Conservation (phyloP, 2,329 filamentous ascomycete species). For the Cytospora mali region DNA sequence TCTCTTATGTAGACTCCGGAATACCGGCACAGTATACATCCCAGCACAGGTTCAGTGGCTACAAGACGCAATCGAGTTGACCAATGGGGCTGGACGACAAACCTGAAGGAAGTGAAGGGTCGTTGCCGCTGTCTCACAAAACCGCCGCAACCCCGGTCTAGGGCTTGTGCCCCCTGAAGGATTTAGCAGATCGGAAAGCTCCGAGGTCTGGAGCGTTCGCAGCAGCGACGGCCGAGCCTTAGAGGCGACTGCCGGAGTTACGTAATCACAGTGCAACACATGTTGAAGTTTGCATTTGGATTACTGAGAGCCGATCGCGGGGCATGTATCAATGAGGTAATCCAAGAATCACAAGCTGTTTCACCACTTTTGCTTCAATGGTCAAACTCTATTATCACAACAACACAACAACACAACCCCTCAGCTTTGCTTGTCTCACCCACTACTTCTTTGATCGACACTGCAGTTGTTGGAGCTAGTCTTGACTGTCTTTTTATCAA, state of each 20-base stretch:
- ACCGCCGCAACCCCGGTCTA: slow-evolving; percentile 15
- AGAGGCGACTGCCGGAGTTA: background rate
- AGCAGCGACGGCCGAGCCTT: background rate
- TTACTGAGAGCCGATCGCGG: slow-evolving; percentile 13
- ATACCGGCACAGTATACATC: no score
- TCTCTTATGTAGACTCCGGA: no score
- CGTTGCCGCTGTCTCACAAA: slow-evolving; percentile 24
- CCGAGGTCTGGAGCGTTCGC: slow-evolving; percentile 3
- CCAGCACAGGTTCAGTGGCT: no score
- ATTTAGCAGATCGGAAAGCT: slow-evolving; percentile 18
- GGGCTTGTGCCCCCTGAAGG: slow-evolving; percentile 5
- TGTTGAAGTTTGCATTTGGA: no score
- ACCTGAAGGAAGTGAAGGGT: slow-evolving; percentile 18
- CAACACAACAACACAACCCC: background rate
- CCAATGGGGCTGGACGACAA: background rate
- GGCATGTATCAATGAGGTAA: background rate
- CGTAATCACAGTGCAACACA: no score
- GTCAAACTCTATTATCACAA: background rate
- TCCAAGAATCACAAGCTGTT: background rate
- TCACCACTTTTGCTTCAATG: background rate
- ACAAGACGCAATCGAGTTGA: background rate
- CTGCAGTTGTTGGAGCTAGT: background rate
- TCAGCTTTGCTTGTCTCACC: background rate
- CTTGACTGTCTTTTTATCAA: background rate
- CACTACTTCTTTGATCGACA: background rate